Evolutionary conservation across 2,329 filamentous ascomycete genomes (phyloP).

Genomic region (Colletotrichum simmondsii): DNA sequence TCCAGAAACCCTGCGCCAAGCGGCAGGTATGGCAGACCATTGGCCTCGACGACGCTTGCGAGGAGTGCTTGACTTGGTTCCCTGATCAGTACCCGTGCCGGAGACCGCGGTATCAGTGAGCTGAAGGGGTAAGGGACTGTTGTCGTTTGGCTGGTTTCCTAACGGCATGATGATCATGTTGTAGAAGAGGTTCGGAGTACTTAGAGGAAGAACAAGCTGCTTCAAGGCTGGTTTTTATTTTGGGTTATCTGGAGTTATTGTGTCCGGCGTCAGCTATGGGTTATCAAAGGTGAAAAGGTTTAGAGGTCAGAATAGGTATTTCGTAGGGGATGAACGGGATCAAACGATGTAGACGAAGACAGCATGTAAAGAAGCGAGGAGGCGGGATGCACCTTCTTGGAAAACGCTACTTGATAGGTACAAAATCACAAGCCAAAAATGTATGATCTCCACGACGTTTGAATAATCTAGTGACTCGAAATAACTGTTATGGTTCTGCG

Average conservation of each 20-base stretch:
- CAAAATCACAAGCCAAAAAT: neutral
- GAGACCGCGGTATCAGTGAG: constrained; percentile 26
- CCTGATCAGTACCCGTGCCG: constrained; percentile 39
- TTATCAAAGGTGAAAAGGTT: neutral
- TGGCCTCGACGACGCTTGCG: constrained; percentile 47
- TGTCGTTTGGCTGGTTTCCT: neutral
- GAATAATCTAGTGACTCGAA: neutral
- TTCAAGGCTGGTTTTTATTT: neutral
- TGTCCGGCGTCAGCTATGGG: too few relatives aligned
- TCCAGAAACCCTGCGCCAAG: constrained; percentile 48
- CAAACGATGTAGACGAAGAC: neutral
- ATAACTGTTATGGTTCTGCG: neutral
- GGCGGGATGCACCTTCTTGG: neutral
- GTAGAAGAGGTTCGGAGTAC: neutral
- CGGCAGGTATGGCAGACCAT: constrained; percentile 50
- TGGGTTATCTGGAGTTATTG: neutral
- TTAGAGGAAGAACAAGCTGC: neutral
- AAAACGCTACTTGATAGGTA: neutral
- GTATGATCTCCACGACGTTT: neutral
- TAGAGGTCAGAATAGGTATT: too few relatives aligned
- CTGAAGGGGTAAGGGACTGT: neutral
- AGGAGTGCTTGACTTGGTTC: constrained; percentile 46
- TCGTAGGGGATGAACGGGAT: neutral
- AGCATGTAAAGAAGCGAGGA: neutral
- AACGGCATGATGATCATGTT: neutral